Evolutionary conservation across 2,329 filamentous ascomycete genomes (phyloP), one percentile per base, ranked within the genome.

Genomic region (Neonectria magnoliae): DNA sequence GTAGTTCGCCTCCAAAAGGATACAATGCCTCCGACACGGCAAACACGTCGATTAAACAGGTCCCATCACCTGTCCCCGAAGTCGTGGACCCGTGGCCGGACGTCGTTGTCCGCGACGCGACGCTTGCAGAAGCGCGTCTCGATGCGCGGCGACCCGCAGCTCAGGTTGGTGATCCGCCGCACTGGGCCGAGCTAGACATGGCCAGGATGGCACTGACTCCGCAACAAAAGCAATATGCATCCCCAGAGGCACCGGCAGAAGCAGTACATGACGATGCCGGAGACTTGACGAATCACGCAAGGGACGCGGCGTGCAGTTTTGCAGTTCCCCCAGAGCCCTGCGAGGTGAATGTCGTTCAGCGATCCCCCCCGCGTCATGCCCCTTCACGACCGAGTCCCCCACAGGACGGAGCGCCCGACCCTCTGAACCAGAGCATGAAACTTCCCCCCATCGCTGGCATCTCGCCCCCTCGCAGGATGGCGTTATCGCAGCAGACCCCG

Each of bases 401-500:
- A 64, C 70, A 63, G 60, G 62, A 64, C 48, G 54, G 74, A 73
- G 71, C 66, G 60, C 53, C 57, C 31, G 65, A 63, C 47, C 22
- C 54, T 65, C 42, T 72, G 50, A 72, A 60, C 44, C 29, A 67
- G 48, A 66, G 33, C 58, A 53, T 60, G 60, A 69, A 68, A 36
- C 69, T 58, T 61, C 68, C 65, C 38, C 57, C 67, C 50, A 60
- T 66, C 65, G 62, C 68, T 56, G 54, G 65, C 42, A 61, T 52
- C 36, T 62, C 70, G 55, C 33, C 62, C 57, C 65, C 68, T 29
- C 66, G 64, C 62, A 83, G 77, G 56, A 84, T 82, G 78, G 80
- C 84, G 33, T 77, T 75, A n/a, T 85, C 84, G 11, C 82, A 85
- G 44, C 81, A 84, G 60, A 86, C 85, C 10, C 83, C 84, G 1